A percentile compares a stretch with the other conserved stretches of the same genome.
Conservation (phyloP, 2,329 filamentous ascomycete species). For the Phialophora verrucosa region DNA sequence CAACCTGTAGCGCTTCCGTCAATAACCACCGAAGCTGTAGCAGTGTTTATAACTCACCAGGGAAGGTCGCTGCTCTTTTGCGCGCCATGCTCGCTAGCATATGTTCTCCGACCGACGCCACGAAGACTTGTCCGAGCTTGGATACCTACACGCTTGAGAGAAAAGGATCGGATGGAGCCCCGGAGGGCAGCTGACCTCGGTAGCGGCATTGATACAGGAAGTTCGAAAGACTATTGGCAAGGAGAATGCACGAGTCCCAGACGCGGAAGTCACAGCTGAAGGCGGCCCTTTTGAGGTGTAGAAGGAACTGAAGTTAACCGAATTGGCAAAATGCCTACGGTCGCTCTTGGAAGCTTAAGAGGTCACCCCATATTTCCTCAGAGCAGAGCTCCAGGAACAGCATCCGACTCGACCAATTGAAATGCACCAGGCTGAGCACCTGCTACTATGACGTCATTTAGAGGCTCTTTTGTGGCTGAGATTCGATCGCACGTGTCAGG, state of each 20-base stretch:
- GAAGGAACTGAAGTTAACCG: background rate
- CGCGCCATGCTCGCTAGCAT: slow-evolving; percentile 51
- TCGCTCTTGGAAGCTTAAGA: background rate
- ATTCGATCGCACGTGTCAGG: slow-evolving; percentile 6
- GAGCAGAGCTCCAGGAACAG: slow-evolving; percentile 15
- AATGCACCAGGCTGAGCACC: background rate
- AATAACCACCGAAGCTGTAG: slow-evolving; percentile 16
- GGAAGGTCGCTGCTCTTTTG: slow-evolving; percentile 56
- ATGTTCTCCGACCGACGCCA: slow-evolving; percentile 52
- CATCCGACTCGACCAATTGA: background rate
- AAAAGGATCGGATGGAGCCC: slow-evolving; percentile 44
- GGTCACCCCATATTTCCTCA: slow-evolving; percentile 7
- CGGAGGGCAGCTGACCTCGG: slow-evolving; percentile 46
- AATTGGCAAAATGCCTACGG: slow-evolving; percentile 6
- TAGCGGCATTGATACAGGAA: slow-evolving; percentile 43
- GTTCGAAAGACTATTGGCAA: background rate
- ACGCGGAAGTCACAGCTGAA: background rate
- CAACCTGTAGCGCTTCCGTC: slow-evolving; percentile 48
- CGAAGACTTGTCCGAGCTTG: slow-evolving; percentile 48
- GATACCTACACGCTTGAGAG: slow-evolving; percentile 43
- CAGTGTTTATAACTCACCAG: slow-evolving; percentile 50
- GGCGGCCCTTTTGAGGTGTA: background rate
- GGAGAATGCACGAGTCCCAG: background rate
- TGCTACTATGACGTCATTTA: background rate
- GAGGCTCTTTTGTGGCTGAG: background rate